phyloP scores from a whole-genome alignment of 31 red algal genomes.

The Porphyra umbilicalis region DNA sequence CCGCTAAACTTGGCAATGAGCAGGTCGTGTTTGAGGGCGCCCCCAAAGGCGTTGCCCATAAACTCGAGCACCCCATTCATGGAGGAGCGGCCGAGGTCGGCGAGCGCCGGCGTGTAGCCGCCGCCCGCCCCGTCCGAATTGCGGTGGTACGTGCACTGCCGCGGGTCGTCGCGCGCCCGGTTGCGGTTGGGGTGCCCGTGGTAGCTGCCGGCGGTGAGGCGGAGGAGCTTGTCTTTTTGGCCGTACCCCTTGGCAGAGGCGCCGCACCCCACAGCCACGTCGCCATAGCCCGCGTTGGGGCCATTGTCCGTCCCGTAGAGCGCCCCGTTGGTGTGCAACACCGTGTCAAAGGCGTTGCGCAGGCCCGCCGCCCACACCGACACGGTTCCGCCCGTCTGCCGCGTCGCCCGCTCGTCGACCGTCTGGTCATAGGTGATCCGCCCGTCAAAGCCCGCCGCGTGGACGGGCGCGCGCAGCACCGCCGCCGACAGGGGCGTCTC shows the following conservation, averaged over 20 bases:
- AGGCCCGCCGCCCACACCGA: conserved; percentile 30
- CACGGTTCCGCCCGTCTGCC: conserved; percentile 27
- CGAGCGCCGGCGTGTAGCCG: conserved; percentile 38
- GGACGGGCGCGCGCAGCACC: conserved; percentile 28
- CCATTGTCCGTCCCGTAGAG: conserved; percentile 50
- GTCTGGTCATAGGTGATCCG: conserved; percentile 28
- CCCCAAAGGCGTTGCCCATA: conserved; percentile 24
- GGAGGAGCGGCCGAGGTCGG: conserved; percentile 30
- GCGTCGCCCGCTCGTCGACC: conserved; percentile 10
- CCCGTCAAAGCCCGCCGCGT: conserved; percentile 23
- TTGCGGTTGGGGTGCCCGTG: conserved; percentile 48
- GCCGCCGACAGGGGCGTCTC: conserved; percentile 40
- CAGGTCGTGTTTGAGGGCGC: conserved; percentile 39
- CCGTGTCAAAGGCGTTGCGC: conserved; percentile 36
- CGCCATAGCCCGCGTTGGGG: conserved; percentile 52
- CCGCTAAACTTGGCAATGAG: conserved; percentile 38
- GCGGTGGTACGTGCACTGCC: conserved; percentile 29
- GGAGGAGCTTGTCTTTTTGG: conserved; percentile 31
- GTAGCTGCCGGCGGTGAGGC: conserved; percentile 30
- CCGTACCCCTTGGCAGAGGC: conserved; percentile 7
- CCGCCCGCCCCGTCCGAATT: conserved; percentile 15
- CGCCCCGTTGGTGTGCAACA: conserved; percentile 31
- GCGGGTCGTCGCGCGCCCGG: conserved; percentile 32
- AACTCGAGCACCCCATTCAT: conserved; percentile 51
- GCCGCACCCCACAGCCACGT: conserved; percentile 26